Evolutionary conservation across 768 basidiomycete species (phyloP).

Genomic region (Auricularia auricula-judae): DNA sequence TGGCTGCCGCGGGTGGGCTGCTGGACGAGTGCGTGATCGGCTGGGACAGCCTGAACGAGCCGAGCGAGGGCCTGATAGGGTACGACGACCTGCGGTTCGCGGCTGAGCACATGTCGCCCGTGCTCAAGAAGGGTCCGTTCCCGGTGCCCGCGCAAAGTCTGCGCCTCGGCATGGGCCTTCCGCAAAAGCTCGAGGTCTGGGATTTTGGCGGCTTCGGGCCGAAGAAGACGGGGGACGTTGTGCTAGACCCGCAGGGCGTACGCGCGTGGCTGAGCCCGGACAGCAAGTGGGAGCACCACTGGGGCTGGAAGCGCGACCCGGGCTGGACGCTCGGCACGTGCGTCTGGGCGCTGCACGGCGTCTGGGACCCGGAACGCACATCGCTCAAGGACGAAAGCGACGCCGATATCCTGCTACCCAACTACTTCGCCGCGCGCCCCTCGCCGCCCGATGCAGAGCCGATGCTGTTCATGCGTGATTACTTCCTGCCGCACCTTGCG

Average conservation of each 20-base stretch:
- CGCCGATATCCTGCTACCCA: slow-evolving; percentile 52
- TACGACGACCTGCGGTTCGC: slow-evolving; percentile 57
- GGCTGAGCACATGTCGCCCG: slow-evolving; percentile 56
- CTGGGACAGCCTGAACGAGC: slow-evolving; percentile 96
- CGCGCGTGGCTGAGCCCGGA: slow-evolving; percentile 64
- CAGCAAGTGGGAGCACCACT: slow-evolving; percentile 34
- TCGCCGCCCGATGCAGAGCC: slow-evolving; percentile 2
- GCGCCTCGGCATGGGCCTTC: slow-evolving; percentile 77
- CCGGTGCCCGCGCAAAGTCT: slow-evolving; percentile 81
- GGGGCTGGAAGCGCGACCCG: slow-evolving; percentile 74
- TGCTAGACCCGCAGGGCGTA: slow-evolving; percentile 73
- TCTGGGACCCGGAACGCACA: slow-evolving; percentile 51
- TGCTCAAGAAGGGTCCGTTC: slow-evolving; percentile 74
- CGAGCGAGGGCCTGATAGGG: slow-evolving; percentile 70
- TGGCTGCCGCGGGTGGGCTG: slow-evolving; percentile 63
- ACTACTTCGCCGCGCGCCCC: slow-evolving; percentile 55
- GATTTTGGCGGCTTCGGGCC: slow-evolving; percentile 75
- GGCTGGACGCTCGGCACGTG: slow-evolving; percentile 69
- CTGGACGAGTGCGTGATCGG: slow-evolving; percentile 85
- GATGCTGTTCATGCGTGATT: slow-evolving; percentile 63
- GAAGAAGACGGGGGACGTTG: slow-evolving; percentile 55
- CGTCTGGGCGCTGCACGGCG: slow-evolving; percentile 80
- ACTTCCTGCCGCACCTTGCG: slow-evolving; percentile 65
- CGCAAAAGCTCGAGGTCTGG: slow-evolving; percentile 75
- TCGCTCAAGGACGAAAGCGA: slow-evolving; percentile 20